A percentile compares a stretch with the other conserved stretches of the same genome.
Evolutionary conservation across 805 yeast species (phyloP).

Genomic region (Ogataea ganodermae): DNA sequence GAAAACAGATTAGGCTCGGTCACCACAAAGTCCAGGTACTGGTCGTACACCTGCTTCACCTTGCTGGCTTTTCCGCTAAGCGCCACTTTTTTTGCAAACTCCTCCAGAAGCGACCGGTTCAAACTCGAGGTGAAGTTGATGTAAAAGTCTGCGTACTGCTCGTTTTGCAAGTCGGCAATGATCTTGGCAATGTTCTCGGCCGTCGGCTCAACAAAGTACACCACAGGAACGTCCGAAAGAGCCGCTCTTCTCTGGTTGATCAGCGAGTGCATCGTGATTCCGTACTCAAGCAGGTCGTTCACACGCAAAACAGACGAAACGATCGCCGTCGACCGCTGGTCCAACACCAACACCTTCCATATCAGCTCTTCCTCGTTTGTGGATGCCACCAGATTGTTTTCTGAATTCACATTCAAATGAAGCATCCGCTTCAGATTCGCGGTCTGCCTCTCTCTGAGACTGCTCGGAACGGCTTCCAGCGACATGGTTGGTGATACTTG

Average conservation of each 20-base stretch:
- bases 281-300: constrained; percentile 85
- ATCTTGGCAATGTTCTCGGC: constrained; percentile 69
- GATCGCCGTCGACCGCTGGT: constrained; percentile 76
- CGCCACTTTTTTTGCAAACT: constrained; percentile 82
- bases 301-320: constrained; percentile 91
- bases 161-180: constrained; percentile 69
- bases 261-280: constrained; percentile 86
- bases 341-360: constrained; percentile 92
- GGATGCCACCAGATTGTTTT: constrained; percentile 51
- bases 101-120: constrained; percentile 78
- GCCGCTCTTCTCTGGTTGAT: constrained; percentile 74
- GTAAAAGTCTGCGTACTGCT: constrained; percentile 76
- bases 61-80: constrained; percentile 65
- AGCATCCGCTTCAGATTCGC: constrained; percentile 75
- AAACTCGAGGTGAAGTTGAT: constrained; percentile 85
- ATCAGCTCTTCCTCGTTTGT: constrained; percentile 64
- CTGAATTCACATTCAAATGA: constrained; percentile 76
- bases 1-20: constrained; percentile 91
- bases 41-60: constrained; percentile 90
- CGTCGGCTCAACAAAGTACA: constrained; percentile 90
- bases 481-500: constrained; percentile 14
- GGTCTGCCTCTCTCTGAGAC: constrained; percentile 34
- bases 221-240: constrained; percentile 91
- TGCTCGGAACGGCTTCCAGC: constrained; percentile 20
- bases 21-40: constrained; percentile 86